These are phyloP conservation scores for Backusella tarrabulga DNA, from an alignment of 192 early-diverging fungal genomes.

Conservation along the genomic window DNA sequence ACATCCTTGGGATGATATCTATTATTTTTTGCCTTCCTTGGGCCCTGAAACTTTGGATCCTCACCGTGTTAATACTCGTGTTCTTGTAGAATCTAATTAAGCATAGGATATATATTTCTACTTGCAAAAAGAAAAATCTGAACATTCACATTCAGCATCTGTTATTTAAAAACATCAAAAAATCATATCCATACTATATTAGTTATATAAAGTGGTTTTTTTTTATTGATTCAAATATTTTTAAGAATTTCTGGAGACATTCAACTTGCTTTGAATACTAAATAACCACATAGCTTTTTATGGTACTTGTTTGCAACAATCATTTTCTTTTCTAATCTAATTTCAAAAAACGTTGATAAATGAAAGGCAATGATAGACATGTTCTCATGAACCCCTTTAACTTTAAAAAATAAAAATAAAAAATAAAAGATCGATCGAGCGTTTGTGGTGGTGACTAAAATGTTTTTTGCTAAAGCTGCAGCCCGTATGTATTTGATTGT, in stretches of 20 bases:
- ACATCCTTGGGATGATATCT: slow-evolving; percentile 97
- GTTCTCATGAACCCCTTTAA: no score
- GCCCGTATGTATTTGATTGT: no score
- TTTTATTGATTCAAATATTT: not conserved
- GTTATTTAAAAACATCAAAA: not conserved
- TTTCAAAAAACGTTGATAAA: no score
- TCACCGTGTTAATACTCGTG: slow-evolving; percentile 32
- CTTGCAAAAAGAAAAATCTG: not conserved
- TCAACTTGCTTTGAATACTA: not conserved
- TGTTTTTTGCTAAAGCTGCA: no score
- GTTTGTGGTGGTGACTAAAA: no score
- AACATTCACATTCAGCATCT: not conserved
- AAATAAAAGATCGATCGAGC: no score
- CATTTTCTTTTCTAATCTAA: no score
- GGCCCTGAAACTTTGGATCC: slow-evolving; percentile 42
- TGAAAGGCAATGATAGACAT: no score
- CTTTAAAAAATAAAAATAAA: no score
- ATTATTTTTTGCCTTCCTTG: slow-evolving; percentile 63
- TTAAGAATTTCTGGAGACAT: not conserved
- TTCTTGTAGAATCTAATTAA: slow-evolving; percentile 17
- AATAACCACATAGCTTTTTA: not conserved
- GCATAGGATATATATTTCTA: not conserved
- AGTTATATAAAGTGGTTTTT: not conserved
- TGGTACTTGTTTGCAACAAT: no score
- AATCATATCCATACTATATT: not conserved